Percentiles rank a stretch among this genome's conserved stretches.
Evolutionary conservation across 2,329 filamentous ascomycete genomes (phyloP).

Genomic region (Neocatenulostroma microsporum): DNA sequence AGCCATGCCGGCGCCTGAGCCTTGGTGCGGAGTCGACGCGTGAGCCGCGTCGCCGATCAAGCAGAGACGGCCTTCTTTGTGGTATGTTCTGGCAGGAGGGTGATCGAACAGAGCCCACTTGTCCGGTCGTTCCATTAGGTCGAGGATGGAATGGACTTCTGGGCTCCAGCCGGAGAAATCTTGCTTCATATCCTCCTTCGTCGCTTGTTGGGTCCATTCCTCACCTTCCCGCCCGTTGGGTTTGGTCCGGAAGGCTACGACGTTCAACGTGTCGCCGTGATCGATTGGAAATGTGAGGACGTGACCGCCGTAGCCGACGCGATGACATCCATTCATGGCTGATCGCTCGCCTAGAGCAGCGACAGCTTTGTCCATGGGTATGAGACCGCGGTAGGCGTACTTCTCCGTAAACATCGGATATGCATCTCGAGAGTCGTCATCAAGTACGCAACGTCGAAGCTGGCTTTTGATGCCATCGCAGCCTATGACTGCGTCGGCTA

Average conservation of each 20-base stretch:
- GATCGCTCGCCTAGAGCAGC: constrained; percentile 43
- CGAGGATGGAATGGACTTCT: constrained; percentile 7
- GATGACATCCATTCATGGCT: constrained; percentile 46
- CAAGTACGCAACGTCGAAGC: constrained; percentile 45
- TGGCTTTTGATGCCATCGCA: constrained; percentile 57
- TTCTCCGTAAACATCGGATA: constrained; percentile 48
- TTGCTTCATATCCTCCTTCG: constrained; percentile 32
- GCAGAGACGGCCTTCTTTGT: constrained; percentile 30
- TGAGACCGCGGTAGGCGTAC: constrained; percentile 54
- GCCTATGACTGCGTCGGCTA: constrained; percentile 46
- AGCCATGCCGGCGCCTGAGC: constrained; percentile 21
- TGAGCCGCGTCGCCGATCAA: constrained; percentile 43
- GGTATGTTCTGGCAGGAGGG: constrained; percentile 31
- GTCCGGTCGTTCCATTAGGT: constrained; percentile 7
- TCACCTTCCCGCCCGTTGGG: too few species aligned
- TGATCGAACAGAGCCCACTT: constrained; percentile 33
- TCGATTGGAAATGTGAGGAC: constrained; percentile 57
- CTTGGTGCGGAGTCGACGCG: constrained; percentile 31
- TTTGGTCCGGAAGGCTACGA: constrained; percentile 42
- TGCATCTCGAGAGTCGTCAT: constrained; percentile 37
- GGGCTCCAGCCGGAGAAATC: constrained; percentile 33
- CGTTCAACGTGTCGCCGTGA: constrained; percentile 49
- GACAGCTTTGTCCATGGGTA: constrained; percentile 50
- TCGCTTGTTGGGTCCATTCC: constrained; percentile 31
- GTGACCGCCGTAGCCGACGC: constrained; percentile 35